Evolutionary conservation across 1,139 yeast genomes (phyloP), one percentile per base, ranked within the genome.

Genomic region (Pichia sp.): DNA sequence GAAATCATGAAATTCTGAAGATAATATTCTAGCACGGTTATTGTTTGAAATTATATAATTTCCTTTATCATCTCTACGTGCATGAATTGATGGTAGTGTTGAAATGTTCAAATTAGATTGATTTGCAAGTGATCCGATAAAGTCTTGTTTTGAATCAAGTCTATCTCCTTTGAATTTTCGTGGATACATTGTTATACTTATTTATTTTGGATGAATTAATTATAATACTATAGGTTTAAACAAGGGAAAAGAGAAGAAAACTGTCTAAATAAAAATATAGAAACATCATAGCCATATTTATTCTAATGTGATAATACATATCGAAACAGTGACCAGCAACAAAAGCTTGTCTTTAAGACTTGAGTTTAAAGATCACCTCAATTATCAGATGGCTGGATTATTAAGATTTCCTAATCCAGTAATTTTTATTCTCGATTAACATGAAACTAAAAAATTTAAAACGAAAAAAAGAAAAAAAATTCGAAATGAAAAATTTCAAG

Each of bases 111-210:
- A 11, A 16, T 43, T 36, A 10, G 46, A 42, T 12, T 43, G 20
- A 30, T 37, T 41, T 20, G 42, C 45, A 24, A 46, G 39, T 11
- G 50, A 32, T 4, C 50, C 42, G 11, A 22, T 31, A 39, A 49
- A 47, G 35, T 48, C 49, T 2, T 28, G 16, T 11, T 6, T 3
- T n/a, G 48, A 45, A 25, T 40, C 40, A 5, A 50, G 36, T 20
- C 34, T 35, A 34, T 51, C 47, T 5, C 48, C 52, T 34, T 40
- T 45, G 2, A 41, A 31, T 28, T 41, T 42, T 7, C 40, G 30
- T 9, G 32, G 30, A 27, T 46, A 44, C 42, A 42, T 42, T 34
- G 24, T 36, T n/a, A 4, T 30, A n/a, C n/a, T n/a, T n/a, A n/a
- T n/a, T n/a, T n/a, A n/a, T n/a, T n/a, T n/a, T n/a, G n/a, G n/a